A percentile compares a stretch with the other conserved stretches of the same genome.
These are phyloP conservation scores for Neofusicoccum umdonicola DNA, from an alignment of 2,329 filamentous ascomycete species.

Conservation along the genomic window DNA sequence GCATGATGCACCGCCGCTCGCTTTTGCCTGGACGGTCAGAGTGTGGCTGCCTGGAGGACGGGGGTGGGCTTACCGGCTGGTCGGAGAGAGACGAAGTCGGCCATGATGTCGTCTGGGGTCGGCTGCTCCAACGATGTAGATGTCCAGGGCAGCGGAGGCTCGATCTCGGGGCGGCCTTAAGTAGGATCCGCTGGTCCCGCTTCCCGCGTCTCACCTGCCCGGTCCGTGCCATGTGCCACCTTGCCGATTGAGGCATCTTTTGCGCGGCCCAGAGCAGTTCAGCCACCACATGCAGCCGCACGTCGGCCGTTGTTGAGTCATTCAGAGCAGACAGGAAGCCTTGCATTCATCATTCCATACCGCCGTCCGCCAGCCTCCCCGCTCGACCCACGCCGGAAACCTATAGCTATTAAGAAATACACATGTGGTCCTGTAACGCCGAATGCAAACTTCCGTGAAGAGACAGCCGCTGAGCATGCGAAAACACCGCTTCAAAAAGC, in stretches of 20 bases:
- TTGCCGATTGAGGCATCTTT: not conserved
- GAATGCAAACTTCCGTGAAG: not conserved
- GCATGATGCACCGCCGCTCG: slow-evolving; percentile 21
- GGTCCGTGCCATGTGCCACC: not conserved
- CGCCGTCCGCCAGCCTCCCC: too few species aligned
- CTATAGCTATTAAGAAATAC: not conserved
- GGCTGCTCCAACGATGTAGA: not conserved
- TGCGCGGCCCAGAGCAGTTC: not conserved
- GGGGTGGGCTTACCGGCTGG: not conserved
- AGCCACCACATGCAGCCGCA: too few species aligned
- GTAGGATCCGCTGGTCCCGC: not conserved
- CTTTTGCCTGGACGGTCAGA: slow-evolving; percentile 19
- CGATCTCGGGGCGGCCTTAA: not conserved
- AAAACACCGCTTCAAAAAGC: not conserved
- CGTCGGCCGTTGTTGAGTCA: not conserved
- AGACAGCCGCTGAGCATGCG: not conserved
- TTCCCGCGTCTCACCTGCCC: too few species aligned
- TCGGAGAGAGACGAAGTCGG: not conserved
- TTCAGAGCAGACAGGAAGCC: too few species aligned
- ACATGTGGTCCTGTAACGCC: not conserved
- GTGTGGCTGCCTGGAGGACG: not conserved
- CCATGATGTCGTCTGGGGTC: not conserved
- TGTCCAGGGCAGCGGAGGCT: not conserved
- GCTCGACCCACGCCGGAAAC: too few species aligned
- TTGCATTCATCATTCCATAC: too few species aligned